Percentiles rank a stretch among this genome's conserved stretches.
Evolutionary conservation across 2,329 filamentous ascomycete genomes (phyloP).

Genomic region (Colletotrichum tofieldiae): DNA sequence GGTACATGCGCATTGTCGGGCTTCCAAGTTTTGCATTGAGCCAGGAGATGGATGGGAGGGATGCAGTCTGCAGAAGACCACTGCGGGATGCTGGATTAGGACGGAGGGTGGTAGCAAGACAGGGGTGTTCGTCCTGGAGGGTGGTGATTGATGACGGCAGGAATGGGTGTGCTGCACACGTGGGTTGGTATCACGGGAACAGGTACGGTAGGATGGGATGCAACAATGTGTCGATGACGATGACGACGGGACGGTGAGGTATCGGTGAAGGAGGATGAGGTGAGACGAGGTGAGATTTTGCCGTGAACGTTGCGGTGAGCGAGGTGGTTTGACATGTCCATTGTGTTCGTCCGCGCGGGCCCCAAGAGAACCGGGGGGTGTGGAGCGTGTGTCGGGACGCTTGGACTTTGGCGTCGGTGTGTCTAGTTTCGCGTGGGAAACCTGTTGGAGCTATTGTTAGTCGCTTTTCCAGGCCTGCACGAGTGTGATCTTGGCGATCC

Average conservation of each 20-base stretch:
- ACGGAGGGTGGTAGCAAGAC: constrained; percentile 6
- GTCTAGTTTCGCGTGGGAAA: constrained; percentile 1
- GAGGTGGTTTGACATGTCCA: background rate
- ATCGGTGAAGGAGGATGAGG: constrained; percentile 15
- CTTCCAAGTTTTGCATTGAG: background rate
- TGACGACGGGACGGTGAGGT: background rate
- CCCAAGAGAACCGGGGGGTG: background rate
- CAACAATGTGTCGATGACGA: background rate
- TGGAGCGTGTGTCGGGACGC: background rate
- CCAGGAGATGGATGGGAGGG: background rate
- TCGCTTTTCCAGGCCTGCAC: background rate
- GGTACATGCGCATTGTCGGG: background rate
- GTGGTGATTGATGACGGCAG: background rate
- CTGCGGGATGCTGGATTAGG: constrained; percentile 8
- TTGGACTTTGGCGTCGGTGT: background rate
- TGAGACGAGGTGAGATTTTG: constrained; percentile 9
- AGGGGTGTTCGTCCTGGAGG: background rate
- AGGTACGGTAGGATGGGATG: constrained; percentile 3
- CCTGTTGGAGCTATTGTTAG: background rate
- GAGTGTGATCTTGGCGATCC: background rate
- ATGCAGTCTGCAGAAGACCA: background rate
- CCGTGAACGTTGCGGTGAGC: constrained; percentile 2
- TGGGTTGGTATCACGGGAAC: constrained; percentile 29
- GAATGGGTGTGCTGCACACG: constrained; percentile 33
- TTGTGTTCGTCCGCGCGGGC: background rate